These are phyloP conservation scores for Fusarium lyarnte DNA, from an alignment of 2,329 filamentous ascomycete species.

Conservation along the genomic window DNA sequence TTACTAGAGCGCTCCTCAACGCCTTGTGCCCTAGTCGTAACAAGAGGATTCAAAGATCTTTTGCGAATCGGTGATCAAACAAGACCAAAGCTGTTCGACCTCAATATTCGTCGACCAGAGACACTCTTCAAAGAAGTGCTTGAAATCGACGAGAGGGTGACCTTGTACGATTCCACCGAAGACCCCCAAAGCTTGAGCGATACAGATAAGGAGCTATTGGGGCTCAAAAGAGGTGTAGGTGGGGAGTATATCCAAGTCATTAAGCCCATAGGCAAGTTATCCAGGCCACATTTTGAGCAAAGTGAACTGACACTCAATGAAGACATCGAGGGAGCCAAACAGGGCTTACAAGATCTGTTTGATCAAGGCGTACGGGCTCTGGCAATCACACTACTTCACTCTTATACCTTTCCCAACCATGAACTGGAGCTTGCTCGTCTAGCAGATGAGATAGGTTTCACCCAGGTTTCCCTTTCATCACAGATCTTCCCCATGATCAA, in stretches of 20 bases:
- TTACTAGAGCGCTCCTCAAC: constrained; percentile 71
- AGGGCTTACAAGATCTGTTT: constrained; percentile 65
- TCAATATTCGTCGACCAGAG: constrained; percentile 88
- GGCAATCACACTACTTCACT: constrained; percentile 90
- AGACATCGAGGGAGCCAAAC: neutral
- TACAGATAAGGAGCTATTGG: constrained; percentile 57
- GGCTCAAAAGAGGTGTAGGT: neutral
- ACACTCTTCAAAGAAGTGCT: constrained; percentile 85
- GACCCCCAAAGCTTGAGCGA: constrained; percentile 73
- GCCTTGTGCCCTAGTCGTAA: neutral
- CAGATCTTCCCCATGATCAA: constrained; percentile 56
- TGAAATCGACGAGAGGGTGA: constrained; percentile 89
- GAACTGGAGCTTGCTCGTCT: constrained; percentile 80
- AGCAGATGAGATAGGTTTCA: constrained; percentile 77
- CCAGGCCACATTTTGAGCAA: neutral
- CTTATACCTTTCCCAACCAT: constrained; percentile 88
- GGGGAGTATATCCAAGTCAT: neutral
- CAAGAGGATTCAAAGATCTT: constrained; percentile 64
- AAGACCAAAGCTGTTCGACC: constrained; percentile 91
- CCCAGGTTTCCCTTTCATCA: constrained; percentile 72
- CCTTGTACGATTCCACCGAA: constrained; percentile 75
- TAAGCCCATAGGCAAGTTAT: neutral
- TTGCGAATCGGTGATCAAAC: constrained; percentile 90
- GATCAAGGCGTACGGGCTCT: constrained; percentile 78
- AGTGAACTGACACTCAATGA: neutral